A percentile compares a stretch with the other conserved stretches of the same genome.
phyloP scores from a whole-genome alignment of 73 alveolate genomes.

The Stentor roeselii region DNA sequence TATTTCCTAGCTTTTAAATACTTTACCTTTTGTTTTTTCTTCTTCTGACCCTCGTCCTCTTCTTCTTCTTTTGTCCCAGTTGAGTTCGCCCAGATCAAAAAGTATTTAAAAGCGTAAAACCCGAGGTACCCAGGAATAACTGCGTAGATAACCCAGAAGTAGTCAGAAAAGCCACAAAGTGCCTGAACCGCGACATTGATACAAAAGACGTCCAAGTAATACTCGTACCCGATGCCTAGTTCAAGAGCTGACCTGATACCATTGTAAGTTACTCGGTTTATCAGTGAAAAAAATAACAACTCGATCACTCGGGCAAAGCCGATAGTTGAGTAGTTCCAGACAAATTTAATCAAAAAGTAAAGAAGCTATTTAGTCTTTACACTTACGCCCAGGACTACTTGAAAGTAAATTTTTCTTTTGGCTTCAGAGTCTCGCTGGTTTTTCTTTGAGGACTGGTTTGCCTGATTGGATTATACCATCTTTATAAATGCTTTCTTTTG shows the following conservation, averaged over 20 bases:
- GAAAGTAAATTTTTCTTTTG: background rate
- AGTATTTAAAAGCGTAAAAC: conserved; percentile 14
- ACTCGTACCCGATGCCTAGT: conserved; percentile 12
- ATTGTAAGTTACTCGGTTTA: background rate
- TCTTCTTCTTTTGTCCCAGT: conserved; percentile 26
- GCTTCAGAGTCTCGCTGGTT: background rate
- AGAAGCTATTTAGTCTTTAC: background rate
- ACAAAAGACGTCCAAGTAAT: background rate
- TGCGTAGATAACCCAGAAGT: conserved; percentile 9
- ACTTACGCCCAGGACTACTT: background rate
- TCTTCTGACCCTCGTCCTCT: background rate
- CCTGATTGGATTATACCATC: conserved; percentile 12
- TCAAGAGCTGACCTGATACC: conserved; percentile 9
- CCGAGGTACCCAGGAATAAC: conserved; percentile 17
- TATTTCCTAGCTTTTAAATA: background rate
- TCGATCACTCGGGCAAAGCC: background rate
- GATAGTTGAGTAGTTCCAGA: background rate
- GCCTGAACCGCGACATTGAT: conserved; percentile 16
- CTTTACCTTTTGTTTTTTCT: conserved; percentile 18
- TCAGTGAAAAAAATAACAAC: background rate
- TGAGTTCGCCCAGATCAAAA: conserved; percentile 20
- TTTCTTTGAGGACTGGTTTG: conserved; percentile 19
- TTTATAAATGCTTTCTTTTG: too few relatives aligned
- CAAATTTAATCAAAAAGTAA: background rate
- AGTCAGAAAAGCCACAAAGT: conserved; percentile 1